phyloP scores from a whole-genome alignment of 495 filamentous ascomycete species.

The Tuber calosporum region DNA sequence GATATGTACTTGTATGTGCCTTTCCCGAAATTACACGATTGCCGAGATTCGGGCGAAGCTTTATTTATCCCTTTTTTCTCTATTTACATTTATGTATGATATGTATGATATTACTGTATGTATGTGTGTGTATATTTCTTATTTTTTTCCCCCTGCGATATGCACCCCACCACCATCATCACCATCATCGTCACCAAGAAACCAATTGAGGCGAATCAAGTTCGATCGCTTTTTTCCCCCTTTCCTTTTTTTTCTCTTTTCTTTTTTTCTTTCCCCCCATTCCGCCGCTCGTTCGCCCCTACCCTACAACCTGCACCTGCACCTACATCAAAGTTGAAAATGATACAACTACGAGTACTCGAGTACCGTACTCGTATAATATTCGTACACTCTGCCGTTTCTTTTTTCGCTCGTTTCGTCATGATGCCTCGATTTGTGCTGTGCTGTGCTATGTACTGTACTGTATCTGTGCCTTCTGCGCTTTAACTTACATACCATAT shows the following conservation, averaged over 20 bases:
- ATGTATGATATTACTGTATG: too few species aligned
- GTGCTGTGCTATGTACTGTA: too few species aligned
- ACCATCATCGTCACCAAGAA: too few species aligned
- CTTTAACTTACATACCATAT: background rate
- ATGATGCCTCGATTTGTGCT: background rate
- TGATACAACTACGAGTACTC: too few species aligned
- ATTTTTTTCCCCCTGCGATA: background rate
- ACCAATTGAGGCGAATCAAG: background rate
- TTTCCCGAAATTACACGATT: conserved; percentile 6
- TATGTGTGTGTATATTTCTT: too few species aligned
- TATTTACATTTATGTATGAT: too few species aligned
- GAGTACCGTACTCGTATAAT: too few species aligned
- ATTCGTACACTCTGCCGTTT: too few species aligned
- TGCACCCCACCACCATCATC: background rate
- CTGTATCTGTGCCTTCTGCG: background rate
- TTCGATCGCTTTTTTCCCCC: background rate
- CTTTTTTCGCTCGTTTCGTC: background rate
- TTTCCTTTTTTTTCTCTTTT: background rate
- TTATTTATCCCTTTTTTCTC: background rate
- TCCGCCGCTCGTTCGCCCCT: background rate
- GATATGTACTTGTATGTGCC: conserved; percentile 4
- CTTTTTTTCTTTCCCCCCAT: background rate
- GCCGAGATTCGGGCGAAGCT: background rate
- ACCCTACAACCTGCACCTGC: background rate
- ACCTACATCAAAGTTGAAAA: background rate